These are phyloP conservation scores for Populus ilicifolia DNA, from an alignment of 345 rosid species.

Conservation along the genomic window DNA sequence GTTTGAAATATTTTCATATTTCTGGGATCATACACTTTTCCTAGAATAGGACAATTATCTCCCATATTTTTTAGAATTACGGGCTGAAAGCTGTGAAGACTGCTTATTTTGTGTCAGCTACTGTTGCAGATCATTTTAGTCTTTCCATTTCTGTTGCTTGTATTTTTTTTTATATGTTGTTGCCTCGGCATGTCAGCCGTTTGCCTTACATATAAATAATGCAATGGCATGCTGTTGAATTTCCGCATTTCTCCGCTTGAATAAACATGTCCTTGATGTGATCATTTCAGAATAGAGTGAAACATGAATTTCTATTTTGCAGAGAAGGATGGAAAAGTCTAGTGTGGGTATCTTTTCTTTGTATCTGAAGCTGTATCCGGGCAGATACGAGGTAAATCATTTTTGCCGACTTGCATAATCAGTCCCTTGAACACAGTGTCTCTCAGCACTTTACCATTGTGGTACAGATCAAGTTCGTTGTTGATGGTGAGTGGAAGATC, in stretches of 20 bases:
- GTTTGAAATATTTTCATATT: background rate
- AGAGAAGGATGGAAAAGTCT: conserved; percentile 93
- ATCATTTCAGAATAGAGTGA: background rate
- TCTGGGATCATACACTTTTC: background rate
- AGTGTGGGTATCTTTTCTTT: conserved; percentile 59
- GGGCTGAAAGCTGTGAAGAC: background rate
- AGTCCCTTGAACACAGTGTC: background rate
- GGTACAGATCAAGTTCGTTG: conserved; percentile 80
- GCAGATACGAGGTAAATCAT: conserved; percentile 69
- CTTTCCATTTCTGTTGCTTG: background rate
- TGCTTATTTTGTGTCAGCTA: background rate
- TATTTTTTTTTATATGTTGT: background rate
- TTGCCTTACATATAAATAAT: background rate
- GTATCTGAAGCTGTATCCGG: conserved; percentile 72
- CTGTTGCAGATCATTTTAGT: background rate
- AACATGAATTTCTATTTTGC: conserved; percentile 13
- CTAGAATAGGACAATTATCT: background rate
- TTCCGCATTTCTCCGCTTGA: background rate
- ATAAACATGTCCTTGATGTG: conserved; percentile 7
- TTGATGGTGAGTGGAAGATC: conserved; percentile 89
- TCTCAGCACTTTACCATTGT: conserved; percentile 11
- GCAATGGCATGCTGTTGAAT: background rate
- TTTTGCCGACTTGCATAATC: background rate
- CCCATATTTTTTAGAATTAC: background rate
- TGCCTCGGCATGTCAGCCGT: background rate